Evolutionary conservation across 768 basidiomycete genomes (phyloP), one percentile per base, ranked within the genome.

Genomic region (Cystobasidium onofrii): DNA sequence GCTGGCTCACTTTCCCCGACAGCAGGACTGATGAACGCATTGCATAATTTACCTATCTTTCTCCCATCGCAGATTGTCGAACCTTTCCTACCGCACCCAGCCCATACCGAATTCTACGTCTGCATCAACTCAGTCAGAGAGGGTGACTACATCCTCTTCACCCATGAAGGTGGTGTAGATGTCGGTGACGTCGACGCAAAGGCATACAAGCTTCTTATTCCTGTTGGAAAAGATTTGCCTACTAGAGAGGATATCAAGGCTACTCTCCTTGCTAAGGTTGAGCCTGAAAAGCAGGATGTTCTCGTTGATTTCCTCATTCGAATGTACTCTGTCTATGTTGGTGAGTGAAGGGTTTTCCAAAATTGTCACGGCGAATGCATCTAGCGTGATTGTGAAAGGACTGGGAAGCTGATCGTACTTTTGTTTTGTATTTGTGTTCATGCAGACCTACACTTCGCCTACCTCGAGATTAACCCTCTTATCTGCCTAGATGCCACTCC

Each of bases 381-480:
- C 31, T 25, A 25, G 6, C n/a, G n/a, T n/a, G 52, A 6, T 29
- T 54, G 7, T 6, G 57, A 20, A 27, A 29, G 25, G 23, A 15
- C 57, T 27, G 9, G 39, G 33, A 41, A n/a, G 61, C 18, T 33
- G 61, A 57, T 6, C 54, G 25, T 33, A 18, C 31, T 57, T 33
- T 18, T 57, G 4, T 15, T 41, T 23, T 33, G 9, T 27, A n/a
- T 23, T 64, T 43, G 25, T 64, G 18, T n/a, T 36, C 15, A 12
- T 15, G 27, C 63, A 64, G 93, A 99, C 82, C 89, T 98, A 66
- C 96, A 99, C 86, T 99, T 97, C 81, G 92, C 96, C 25, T 98
- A 99, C 84, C 91, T 99, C 80, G 95, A 98, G 84, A 99, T 99
- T 83, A 99, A 98, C 86, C 96, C 96, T 52, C 87, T 99, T 70